Evolutionary conservation across 2,329 filamentous ascomycete species (phyloP).

Genomic region (Stagonosporopsis rhizophila): DNA sequence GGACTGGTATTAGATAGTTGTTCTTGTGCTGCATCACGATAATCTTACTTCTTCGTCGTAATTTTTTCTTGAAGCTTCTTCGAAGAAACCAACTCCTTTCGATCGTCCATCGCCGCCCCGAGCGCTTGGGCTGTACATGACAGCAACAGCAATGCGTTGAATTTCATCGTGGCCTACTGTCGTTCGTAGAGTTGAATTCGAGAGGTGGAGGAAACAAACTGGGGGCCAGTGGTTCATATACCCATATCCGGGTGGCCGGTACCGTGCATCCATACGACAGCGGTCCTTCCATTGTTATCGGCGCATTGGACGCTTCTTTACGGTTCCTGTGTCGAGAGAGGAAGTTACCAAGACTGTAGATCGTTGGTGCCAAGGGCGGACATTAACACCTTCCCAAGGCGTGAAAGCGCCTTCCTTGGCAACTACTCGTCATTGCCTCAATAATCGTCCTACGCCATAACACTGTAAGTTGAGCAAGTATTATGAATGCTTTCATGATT

Average conservation of each 20-base stretch:
- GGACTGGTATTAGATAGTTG: neutral
- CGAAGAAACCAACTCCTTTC: slow-evolving; percentile 41
- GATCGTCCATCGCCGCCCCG: slow-evolving; percentile 17
- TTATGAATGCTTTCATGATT: too few species aligned
- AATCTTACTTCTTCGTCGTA: slow-evolving; percentile 46
- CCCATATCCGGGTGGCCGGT: slow-evolving; percentile 15
- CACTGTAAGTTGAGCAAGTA: too few species aligned
- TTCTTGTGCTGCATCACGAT: neutral
- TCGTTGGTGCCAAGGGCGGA: slow-evolving; percentile 35
- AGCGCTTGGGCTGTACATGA: slow-evolving; percentile 36
- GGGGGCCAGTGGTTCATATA: slow-evolving; percentile 26
- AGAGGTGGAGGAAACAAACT: neutral
- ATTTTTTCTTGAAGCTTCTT: slow-evolving; percentile 52
- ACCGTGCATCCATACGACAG: slow-evolving; percentile 24
- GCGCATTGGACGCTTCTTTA: slow-evolving; percentile 9
- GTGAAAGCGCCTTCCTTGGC: slow-evolving; percentile 32
- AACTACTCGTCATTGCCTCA: slow-evolving; percentile 11
- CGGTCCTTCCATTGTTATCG: slow-evolving; percentile 34
- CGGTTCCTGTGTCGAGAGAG: slow-evolving; percentile 37
- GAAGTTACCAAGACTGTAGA: slow-evolving; percentile 43
- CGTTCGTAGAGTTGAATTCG: neutral
- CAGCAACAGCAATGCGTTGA: slow-evolving; percentile 32
- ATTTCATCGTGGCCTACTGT: slow-evolving; percentile 33
- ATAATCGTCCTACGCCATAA: neutral
- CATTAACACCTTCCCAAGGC: slow-evolving; percentile 42